These are phyloP conservation scores for Xylaria cubensis DNA, from an alignment of 495 filamentous ascomycete species.

Conservation along the genomic window DNA sequence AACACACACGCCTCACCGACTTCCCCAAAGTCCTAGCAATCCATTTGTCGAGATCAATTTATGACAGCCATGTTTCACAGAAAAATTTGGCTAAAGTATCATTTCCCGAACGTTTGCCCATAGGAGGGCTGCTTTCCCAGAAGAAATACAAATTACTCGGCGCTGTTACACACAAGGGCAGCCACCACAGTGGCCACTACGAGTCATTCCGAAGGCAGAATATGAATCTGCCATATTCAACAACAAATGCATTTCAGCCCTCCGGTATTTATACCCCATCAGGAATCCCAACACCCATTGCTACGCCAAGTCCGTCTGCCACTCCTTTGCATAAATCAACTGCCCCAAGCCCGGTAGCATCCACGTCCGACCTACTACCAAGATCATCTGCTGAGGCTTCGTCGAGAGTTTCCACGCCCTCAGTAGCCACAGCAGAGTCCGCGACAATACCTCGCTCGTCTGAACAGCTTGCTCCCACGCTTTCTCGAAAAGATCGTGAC, in stretches of 20 bases:
- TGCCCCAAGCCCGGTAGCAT: conserved; percentile 45
- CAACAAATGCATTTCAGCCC: conserved; percentile 74
- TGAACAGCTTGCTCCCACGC: conserved; percentile 32
- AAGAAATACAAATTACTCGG: conserved; percentile 85
- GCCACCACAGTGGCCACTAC: conserved; percentile 95
- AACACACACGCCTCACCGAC: conserved; percentile 80
- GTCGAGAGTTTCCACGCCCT: conserved; percentile 35
- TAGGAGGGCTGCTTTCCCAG: conserved; percentile 80
- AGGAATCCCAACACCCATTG: conserved; percentile 38
- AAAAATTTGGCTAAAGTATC: conserved; percentile 95
- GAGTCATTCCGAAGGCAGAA: conserved; percentile 95
- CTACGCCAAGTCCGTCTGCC: conserved; percentile 41
- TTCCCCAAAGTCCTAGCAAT: conserved; percentile 91
- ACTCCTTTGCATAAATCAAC: conserved; percentile 48
- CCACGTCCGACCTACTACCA: conserved; percentile 47
- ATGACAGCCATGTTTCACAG: conserved; percentile 75
- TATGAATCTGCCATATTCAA: conserved; percentile 72
- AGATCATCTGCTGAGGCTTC: conserved; percentile 37
- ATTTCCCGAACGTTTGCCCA: conserved; percentile 81
- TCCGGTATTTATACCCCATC: conserved; percentile 71
- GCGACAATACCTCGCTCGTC: conserved; percentile 31
- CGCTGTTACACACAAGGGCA: conserved; percentile 93
- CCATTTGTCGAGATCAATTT: conserved; percentile 92
- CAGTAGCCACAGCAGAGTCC: conserved; percentile 30
- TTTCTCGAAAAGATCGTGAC: conserved; percentile 37